Evolutionary conservation across 495 filamentous ascomycete species (phyloP), one percentile per base, ranked within the genome.

Genomic region (Podospora conica): DNA sequence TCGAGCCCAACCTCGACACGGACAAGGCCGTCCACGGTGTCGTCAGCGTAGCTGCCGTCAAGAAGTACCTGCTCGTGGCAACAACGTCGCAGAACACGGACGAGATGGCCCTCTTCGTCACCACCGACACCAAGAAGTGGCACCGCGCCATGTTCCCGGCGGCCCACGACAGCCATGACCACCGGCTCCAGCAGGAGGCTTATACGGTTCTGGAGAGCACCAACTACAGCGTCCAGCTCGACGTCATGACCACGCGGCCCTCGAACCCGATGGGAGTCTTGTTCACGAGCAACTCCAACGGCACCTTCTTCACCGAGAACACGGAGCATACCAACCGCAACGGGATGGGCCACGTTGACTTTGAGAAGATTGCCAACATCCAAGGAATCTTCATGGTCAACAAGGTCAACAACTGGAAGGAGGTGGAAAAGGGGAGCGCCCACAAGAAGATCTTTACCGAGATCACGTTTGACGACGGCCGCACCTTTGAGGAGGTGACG

Each of bases 151-250:
- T 94, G 67, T 98, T 98, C 76, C 86, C 85, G 2, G 64, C 66
- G 5, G 28, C 67, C 25, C 72, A 73, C 61, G 72, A 70, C 15
- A 70, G 65, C 54, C 76, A 76, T 63, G 89, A 88, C 29, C 91
- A 93, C 73, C 88, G 86, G 55, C 75, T 98, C 24, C 85, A 90
- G 69, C 84, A 97, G 74, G 86, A 95, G 71, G 92, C 91, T 15
- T 98, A 97, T 73, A 98, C 95, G 1, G 82, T 98, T 23, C 82
- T 98, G 28, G 94, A 97, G 78, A 93, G 91, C 67, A 97, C 95
- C 20, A 91, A 96, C 69, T 96, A 98, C 81, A 96, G 93, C 79
- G 91, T 98, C 66, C 93, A 97, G 75, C 87, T 98, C 53, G 93
- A 98, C 80, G 93, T 98, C 67, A 86, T 92, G 81, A 91, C 87